Evolutionary conservation across 2,329 filamentous ascomycete species (phyloP), one percentile per base, ranked within the genome.

Genomic region (Falciphora oryzae): DNA sequence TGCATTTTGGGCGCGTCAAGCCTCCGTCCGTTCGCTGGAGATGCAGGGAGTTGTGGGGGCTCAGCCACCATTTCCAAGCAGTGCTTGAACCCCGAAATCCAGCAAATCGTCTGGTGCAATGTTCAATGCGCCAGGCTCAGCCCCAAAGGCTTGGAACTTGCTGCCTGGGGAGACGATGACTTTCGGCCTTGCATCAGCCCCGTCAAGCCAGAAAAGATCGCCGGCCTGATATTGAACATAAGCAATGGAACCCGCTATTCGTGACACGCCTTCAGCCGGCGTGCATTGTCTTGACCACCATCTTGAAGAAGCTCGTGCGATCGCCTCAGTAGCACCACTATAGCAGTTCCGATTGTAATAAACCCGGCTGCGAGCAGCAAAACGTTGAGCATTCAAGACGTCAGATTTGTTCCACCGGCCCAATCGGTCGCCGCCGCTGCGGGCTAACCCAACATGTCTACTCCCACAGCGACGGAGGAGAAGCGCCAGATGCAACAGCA

Each of bases 401-500:
- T 44, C 38, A 16, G 14, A 44, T 44, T 11, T 6, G 35, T 38
- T 16, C 35, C 29, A 29, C 32, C 32, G 32, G 2, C 32, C 13
- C 38, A 22, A 18, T 53, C 14, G 4, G 13, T 6, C 22, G 8
- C 44, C n/a, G 44, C 44, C 22, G 38, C 44, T 11, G 18, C 18
- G 6, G 18, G 18, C 44, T n/a, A 25, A 25, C n/a, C 4, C 44
- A 53, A 5, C 7, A 53, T 53, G 44, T 53, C 44, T 18, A 11
- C 22, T 53, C 44, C n/a, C 18, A 62, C 66, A 18, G 44, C 61
- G 7, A 35, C 44, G 27, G 28, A 61, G 50, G 66, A 67, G 32
- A 67, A 67, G 64, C 58, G 29, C 60, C 65, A 38, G 53, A 35
- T 67, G 18, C 61, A 65, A 31, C 62, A 61, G 31, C 65, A 66